A percentile compares a stretch with the other conserved stretches of the same genome.
phyloP scores from a whole-genome alignment of 495 filamentous ascomycete species.

The Penicillium tannophilum region DNA sequence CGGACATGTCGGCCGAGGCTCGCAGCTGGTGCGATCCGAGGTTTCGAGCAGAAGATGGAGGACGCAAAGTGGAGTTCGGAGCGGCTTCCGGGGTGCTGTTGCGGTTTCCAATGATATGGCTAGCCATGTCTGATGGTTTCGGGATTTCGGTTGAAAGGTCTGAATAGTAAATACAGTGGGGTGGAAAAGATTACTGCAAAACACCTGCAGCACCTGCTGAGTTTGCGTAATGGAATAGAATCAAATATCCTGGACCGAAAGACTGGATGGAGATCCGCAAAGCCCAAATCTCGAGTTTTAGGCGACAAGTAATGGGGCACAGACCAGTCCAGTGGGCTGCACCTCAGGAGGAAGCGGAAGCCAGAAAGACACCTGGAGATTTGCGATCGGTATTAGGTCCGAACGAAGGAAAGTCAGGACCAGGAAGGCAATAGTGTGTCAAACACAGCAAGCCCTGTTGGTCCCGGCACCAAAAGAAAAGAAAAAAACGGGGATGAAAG shows the following conservation, averaged over 20 bases:
- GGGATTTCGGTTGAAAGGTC: slow-evolving; percentile 21
- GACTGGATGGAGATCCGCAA: slow-evolving; percentile 19
- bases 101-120: slow-evolving; percentile 80
- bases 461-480: slow-evolving; percentile 32
- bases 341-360: slow-evolving; percentile 30
- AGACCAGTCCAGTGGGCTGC: slow-evolving; percentile 57
- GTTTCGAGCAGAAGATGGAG: slow-evolving; percentile 81
- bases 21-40: slow-evolving; percentile 84
- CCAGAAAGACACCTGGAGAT: slow-evolving; percentile 20
- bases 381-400: slow-evolving; percentile 13
- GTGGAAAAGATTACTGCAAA: slow-evolving; percentile 48
- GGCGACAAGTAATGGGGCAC: slow-evolving; percentile 42
- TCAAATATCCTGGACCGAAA: slow-evolving; percentile 21
- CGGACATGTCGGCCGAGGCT: slow-evolving; percentile 96
- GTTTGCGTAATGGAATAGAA: slow-evolving; percentile 56
- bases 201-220: slow-evolving; percentile 94
- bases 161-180: slow-evolving; percentile 44
- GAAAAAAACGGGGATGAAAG: slow-evolving; percentile 22
- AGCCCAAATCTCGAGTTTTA: slow-evolving; percentile 32
- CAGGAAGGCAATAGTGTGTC: slow-evolving; percentile 49
- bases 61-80: slow-evolving; percentile 81
- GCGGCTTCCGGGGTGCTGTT: slow-evolving; percentile 97
- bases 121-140: slow-evolving; percentile 47
- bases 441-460: slow-evolving; percentile 47
- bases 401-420: slow-evolving; percentile 47